Percentiles rank a stretch among this genome's conserved stretches.
Evolutionary conservation across 345 rosid genomes (phyloP).

Genomic region (Syzygium grande): DNA sequence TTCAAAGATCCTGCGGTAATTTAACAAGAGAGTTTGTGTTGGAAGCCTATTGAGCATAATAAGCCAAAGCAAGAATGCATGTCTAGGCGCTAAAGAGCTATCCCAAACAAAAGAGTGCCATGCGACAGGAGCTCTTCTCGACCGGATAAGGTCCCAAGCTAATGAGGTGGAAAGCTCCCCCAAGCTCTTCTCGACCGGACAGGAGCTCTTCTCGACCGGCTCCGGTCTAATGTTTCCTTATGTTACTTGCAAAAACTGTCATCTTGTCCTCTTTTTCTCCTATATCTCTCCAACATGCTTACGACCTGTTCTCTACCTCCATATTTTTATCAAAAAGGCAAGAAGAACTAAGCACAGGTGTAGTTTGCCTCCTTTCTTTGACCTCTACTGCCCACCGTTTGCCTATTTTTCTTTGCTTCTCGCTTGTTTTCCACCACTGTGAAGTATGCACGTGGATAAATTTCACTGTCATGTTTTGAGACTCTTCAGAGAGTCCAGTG

Average conservation of each 20-base stretch:
- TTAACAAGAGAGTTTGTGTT: no score
- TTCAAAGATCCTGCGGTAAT: no score
- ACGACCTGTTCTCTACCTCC: neutral
- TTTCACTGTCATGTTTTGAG: neutral
- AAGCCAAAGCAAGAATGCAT: no score
- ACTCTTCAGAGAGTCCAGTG: neutral
- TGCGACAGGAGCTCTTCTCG: no score
- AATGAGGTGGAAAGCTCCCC: no score
- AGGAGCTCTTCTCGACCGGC: no score
- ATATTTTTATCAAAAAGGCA: neutral
- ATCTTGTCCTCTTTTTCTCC: neutral
- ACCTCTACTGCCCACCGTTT: neutral
- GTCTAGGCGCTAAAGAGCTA: no score
- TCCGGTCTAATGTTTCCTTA: neutral
- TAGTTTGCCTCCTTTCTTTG: neutral
- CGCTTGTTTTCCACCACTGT: neutral
- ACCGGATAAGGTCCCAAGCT: no score
- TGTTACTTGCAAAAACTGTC: neutral
- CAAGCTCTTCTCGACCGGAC: no score
- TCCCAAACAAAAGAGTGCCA: no score
- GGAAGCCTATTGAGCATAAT: no score
- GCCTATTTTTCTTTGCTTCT: neutral
- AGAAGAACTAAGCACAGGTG: neutral
- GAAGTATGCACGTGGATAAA: neutral
- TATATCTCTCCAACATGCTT: neutral